Evolutionary conservation across 257 asterid species (phyloP).

Genomic region (Primulina tabacum): DNA sequence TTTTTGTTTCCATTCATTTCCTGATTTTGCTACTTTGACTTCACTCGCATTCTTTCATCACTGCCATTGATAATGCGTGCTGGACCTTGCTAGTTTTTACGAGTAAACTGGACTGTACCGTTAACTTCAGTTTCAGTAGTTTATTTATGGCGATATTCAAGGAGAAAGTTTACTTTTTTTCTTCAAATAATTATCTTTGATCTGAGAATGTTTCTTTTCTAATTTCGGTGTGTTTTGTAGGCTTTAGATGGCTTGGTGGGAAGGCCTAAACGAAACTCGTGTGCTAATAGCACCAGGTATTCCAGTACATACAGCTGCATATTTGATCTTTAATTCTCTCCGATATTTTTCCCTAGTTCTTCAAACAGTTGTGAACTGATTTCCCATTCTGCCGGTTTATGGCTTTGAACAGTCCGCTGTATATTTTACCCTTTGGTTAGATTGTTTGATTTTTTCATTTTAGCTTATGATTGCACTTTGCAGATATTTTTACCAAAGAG

Average conservation of each 20-base stretch:
- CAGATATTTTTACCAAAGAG: constrained; percentile 56
- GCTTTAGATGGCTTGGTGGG: constrained; percentile 73
- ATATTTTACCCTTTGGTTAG: constrained; percentile 14
- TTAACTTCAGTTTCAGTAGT: not conserved
- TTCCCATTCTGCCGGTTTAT: not conserved
- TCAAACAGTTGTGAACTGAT: not conserved
- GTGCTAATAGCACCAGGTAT: constrained; percentile 74
- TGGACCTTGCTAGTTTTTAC: not conserved
- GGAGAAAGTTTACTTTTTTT: not conserved
- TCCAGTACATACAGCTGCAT: not conserved
- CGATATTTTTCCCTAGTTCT: not conserved
- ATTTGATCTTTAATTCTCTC: not conserved
- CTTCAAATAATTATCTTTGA: not conserved
- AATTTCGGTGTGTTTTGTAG: constrained; percentile 4
- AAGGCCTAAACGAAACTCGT: constrained; percentile 61
- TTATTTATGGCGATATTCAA: not conserved
- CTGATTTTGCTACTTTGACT: not conserved
- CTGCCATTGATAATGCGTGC: not conserved
- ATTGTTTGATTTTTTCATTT: constrained; percentile 17
- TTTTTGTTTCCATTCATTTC: not conserved
- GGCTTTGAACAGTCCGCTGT: not conserved
- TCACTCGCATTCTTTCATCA: not conserved
- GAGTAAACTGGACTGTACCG: not conserved
- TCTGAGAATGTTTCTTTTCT: constrained; percentile 11
- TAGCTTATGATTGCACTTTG: constrained; percentile 20